Percentiles rank a stretch among this genome's conserved stretches.
These are phyloP conservation scores for Aspergillus brunneoviolaceus DNA, from an alignment of 2,329 filamentous ascomycete genomes.

Conservation along the genomic window DNA sequence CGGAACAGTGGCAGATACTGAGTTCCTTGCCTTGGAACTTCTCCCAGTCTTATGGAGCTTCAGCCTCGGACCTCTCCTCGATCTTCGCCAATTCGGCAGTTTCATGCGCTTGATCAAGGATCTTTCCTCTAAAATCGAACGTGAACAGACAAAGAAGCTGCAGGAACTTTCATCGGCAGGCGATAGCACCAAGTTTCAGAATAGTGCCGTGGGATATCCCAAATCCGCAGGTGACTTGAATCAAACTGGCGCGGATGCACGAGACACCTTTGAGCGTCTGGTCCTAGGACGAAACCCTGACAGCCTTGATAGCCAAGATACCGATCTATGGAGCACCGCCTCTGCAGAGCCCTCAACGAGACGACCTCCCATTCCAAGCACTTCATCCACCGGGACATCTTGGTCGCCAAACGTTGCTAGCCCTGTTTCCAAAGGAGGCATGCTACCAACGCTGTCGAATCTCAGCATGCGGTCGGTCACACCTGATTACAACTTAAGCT, in stretches of 20 bases:
- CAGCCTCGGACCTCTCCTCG: constrained; percentile 83
- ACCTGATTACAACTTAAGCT: constrained; percentile 51
- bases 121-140: constrained; percentile 76
- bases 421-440: constrained; percentile 20
- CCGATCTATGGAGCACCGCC: constrained; percentile 33
- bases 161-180: constrained; percentile 72
- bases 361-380: constrained; percentile 23
- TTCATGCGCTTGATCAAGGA: constrained; percentile 89
- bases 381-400: constrained; percentile 35
- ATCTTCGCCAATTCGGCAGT: constrained; percentile 80
- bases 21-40: constrained; percentile 89
- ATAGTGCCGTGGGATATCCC: constrained; percentile 27
- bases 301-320: constrained; percentile 35
- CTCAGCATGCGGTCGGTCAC: constrained; percentile 49
- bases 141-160: constrained; percentile 83
- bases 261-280: constrained; percentile 82
- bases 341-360: constrained; percentile 31
- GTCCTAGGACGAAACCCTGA: constrained; percentile 69
- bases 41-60: constrained; percentile 89
- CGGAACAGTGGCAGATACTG: constrained; percentile 76
- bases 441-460: constrained; percentile 22
- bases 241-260: constrained; percentile 52
- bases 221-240: constrained; percentile 25
- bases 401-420: constrained; percentile 41
- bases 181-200: constrained; percentile 46